phyloP scores from a whole-genome alignment of 2,329 filamentous ascomycete genomes.

The Talaromyces rugulosus region DNA sequence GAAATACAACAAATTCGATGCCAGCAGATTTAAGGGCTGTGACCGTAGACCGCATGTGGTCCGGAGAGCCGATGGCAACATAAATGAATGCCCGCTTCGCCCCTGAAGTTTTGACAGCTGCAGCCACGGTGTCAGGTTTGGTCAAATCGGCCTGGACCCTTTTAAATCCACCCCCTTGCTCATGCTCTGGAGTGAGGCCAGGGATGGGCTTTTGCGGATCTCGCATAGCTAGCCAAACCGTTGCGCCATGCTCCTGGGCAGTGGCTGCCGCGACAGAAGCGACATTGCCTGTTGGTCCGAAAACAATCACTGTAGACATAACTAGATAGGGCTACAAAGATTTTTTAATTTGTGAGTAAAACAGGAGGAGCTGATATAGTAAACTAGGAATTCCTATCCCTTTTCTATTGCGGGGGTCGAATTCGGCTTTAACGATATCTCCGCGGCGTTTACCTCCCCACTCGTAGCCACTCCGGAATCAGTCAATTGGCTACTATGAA shows the following conservation, averaged over 20 bases:
- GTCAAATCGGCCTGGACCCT: conserved; percentile 45
- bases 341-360: not conserved
- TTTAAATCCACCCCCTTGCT: conserved; percentile 27
- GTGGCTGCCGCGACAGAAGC: conserved; percentile 38
- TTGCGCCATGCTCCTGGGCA: conserved; percentile 38
- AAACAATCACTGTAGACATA: conserved; percentile 40
- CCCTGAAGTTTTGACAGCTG: conserved; percentile 35
- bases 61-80: conserved; percentile 24
- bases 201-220: conserved; percentile 42
- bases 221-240: conserved; percentile 48
- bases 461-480: not conserved
- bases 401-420: not conserved
- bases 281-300: conserved; percentile 48
- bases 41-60: conserved; percentile 40
- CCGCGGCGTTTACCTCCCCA: not conserved
- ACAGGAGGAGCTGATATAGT: not conserved
- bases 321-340: not conserved
- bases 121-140: conserved; percentile 35
- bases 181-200: conserved; percentile 24
- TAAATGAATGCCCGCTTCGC: conserved; percentile 51
- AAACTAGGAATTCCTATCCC: not conserved
- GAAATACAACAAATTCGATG: conserved; percentile 44
- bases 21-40: conserved; percentile 44
- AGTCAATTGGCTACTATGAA: not conserved
- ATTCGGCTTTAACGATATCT: not conserved